These are phyloP conservation scores for Litsea cubeba DNA, from an alignment of 164 flowering plant species.

Conservation along the genomic window DNA sequence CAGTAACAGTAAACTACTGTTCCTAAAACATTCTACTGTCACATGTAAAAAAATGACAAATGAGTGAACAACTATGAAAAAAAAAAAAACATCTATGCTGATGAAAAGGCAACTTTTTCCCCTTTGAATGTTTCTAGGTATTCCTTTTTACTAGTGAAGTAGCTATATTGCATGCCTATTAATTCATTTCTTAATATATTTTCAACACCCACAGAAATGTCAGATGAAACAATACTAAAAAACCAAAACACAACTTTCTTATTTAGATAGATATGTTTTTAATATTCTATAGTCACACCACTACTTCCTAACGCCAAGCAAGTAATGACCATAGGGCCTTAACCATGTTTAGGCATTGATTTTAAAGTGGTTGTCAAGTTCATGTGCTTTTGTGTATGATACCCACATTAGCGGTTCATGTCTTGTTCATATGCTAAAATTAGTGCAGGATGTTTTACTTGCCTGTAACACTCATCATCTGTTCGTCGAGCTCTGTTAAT, in stretches of 20 bases:
- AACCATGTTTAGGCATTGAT: neutral
- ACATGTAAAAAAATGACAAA: neutral
- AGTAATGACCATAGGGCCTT: neutral
- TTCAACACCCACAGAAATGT: too few species aligned
- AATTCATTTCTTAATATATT: too few species aligned
- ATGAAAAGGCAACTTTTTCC: too few species aligned
- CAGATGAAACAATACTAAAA: too few species aligned
- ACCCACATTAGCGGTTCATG: neutral
- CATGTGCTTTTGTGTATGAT: neutral
- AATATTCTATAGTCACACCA: too few species aligned
- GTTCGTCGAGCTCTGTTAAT: conserved; percentile 21
- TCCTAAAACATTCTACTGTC: neutral
- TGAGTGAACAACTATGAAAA: too few species aligned
- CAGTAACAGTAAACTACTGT: neutral
- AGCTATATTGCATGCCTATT: too few species aligned
- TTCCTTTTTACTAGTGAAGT: too few species aligned
- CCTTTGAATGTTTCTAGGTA: too few species aligned
- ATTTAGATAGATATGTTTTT: too few species aligned
- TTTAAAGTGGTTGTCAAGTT: neutral
- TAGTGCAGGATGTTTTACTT: conserved; percentile 17
- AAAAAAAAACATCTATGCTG: too few species aligned
- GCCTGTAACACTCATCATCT: conserved; percentile 57
- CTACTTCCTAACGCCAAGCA: neutral
- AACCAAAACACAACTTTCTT: too few species aligned
- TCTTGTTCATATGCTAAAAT: neutral